Conservation (phyloP, 2,329 filamentous ascomycete genomes). For the Aspergillus fischeri region DNA sequence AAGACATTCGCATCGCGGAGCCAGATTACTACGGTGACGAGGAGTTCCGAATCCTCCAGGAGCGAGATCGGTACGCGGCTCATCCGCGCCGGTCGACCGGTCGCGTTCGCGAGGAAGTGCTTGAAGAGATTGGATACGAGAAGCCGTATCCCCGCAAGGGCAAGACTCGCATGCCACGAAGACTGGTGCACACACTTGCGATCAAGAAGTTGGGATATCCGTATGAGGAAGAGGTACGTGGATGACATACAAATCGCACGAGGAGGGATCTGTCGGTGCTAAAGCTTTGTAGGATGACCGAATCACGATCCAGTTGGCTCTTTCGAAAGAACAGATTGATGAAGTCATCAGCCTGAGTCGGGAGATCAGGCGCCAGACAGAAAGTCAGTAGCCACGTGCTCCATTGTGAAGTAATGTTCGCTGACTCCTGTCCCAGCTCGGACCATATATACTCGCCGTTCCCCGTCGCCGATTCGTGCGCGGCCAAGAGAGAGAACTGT, state of each 20-base stretch:
- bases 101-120: slow-evolving; percentile 24
- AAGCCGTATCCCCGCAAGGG: slow-evolving; percentile 71
- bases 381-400: slow-evolving; percentile 26
- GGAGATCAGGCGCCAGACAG: slow-evolving; percentile 42
- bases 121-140: slow-evolving; percentile 32
- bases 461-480: slow-evolving; percentile 22
- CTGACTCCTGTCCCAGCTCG: slow-evolving; percentile 16
- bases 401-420: not conserved
- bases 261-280: slow-evolving; percentile 6
- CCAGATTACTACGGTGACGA: slow-evolving; percentile 68
- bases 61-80: slow-evolving; percentile 53
- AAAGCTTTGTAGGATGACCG: slow-evolving; percentile 61
- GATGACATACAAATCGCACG: not conserved
- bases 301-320: slow-evolving; percentile 75
- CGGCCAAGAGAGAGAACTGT: slow-evolving; percentile 16
- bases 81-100: slow-evolving; percentile 47
- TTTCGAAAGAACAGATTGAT: slow-evolving; percentile 88
- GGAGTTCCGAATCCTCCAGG: slow-evolving; percentile 63
- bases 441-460: slow-evolving; percentile 16
- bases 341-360: slow-evolving; percentile 80
- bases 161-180: slow-evolving; percentile 81
- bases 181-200: slow-evolving; percentile 74
- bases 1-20: slow-evolving; percentile 66
- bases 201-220: slow-evolving; percentile 82
- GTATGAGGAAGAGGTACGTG: slow-evolving; percentile 74